phyloP scores from a whole-genome alignment of 2,329 filamentous ascomycete species.

The Tolypocladium inflatum region DNA sequence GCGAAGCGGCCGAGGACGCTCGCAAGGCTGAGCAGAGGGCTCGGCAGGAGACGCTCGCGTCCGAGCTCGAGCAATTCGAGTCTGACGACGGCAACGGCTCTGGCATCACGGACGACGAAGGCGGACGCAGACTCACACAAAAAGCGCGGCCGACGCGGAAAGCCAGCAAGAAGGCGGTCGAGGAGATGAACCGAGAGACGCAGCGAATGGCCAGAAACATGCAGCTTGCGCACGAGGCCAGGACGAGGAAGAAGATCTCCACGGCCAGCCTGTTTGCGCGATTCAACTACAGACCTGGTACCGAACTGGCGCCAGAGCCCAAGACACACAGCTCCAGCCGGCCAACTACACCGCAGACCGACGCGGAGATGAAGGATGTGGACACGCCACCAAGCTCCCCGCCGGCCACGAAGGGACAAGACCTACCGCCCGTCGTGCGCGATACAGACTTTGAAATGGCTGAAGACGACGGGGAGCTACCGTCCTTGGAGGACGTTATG shows the following conservation, averaged over 20 bases:
- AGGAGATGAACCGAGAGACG: slow-evolving; percentile 92
- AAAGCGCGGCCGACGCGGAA: slow-evolving; percentile 63
- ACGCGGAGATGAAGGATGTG: slow-evolving; percentile 39
- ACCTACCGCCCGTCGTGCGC: slow-evolving; percentile 1
- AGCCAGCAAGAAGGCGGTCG: slow-evolving; percentile 86
- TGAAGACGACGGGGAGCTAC: slow-evolving; percentile 24
- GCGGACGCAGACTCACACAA: slow-evolving; percentile 59
- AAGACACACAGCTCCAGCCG: slow-evolving; percentile 47
- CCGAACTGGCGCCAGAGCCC: slow-evolving; percentile 16
- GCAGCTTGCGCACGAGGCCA: slow-evolving; percentile 83
- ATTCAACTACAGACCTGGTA: slow-evolving; percentile 61
- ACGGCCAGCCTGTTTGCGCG: slow-evolving; percentile 74
- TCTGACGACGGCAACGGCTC: slow-evolving; percentile 32
- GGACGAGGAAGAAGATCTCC: slow-evolving; percentile 83
- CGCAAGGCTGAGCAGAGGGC: slow-evolving; percentile 34
- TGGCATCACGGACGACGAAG: slow-evolving; percentile 52
- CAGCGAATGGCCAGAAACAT: slow-evolving; percentile 84
- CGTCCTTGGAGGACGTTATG: slow-evolving; percentile 26
- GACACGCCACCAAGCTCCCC: slow-evolving; percentile 69
- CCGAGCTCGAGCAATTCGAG: slow-evolving; percentile 23
- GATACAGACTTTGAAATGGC: slow-evolving; percentile 4
- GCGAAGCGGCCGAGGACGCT: slow-evolving; percentile 49
- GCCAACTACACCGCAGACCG: slow-evolving; percentile 40
- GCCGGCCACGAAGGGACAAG: slow-evolving; percentile 25
- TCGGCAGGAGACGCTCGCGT: slow-evolving; percentile 23